phyloP scores from a whole-genome alignment of 371 early-diverging fungal genomes.

The Mucor plumbeus region DNA sequence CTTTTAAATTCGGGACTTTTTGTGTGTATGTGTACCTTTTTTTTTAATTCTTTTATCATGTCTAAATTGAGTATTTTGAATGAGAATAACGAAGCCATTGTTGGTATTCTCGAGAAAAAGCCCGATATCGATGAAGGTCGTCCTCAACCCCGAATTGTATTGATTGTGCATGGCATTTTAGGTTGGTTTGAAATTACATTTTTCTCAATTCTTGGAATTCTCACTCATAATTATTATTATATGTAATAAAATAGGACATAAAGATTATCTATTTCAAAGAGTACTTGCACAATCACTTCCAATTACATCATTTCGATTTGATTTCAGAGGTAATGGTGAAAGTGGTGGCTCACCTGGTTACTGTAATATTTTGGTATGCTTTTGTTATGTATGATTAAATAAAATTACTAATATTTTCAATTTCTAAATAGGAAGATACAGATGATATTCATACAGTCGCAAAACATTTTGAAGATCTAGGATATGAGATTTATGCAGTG shows the following conservation, averaged over 20 bases:
- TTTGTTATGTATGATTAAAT: not conserved
- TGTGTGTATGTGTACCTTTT: conserved; percentile 1
- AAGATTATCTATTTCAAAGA: conserved; percentile 67
- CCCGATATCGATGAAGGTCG: conserved; percentile 22
- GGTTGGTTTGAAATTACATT: conserved; percentile 27
- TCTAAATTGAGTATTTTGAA: conserved; percentile 37
- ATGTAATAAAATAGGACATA: conserved; percentile 49
- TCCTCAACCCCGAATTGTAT: conserved; percentile 33
- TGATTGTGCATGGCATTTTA: conserved; percentile 48
- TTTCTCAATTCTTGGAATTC: not conserved
- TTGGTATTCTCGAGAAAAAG: conserved; percentile 46
- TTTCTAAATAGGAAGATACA: conserved; percentile 44
- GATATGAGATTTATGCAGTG: conserved; percentile 62
- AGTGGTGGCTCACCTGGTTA: conserved; percentile 58
- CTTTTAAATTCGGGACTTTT: not conserved
- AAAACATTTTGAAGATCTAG: conserved; percentile 52
- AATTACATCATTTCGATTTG: conserved; percentile 62
- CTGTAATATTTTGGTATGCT: conserved; percentile 35
- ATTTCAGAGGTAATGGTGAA: conserved; percentile 67
- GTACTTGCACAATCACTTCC: conserved; percentile 55
- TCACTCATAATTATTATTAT: not conserved
- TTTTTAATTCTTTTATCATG: conserved; percentile 19
- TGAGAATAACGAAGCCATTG: conserved; percentile 45
- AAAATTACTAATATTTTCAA: no score
- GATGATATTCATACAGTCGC: conserved; percentile 63